Conservation (phyloP, 2,329 filamentous ascomycete species). For the Plectosphaerella plurivora region DNA sequence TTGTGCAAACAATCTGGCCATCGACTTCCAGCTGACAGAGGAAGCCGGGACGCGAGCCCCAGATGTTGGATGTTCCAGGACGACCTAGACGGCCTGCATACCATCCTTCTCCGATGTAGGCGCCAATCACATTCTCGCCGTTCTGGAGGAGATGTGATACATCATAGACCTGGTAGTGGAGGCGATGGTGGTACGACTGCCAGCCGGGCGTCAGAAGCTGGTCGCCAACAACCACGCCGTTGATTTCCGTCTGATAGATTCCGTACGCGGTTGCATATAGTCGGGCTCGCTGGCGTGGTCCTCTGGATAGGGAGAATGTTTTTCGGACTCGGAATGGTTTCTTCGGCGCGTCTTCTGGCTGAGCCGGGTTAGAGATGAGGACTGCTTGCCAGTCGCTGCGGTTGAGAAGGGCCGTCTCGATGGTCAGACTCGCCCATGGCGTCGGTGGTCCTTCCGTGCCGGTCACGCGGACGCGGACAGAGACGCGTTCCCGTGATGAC, state of each 20-base stretch:
- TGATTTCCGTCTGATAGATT: conserved; percentile 32
- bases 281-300: conserved; percentile 25
- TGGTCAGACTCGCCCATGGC: conserved; percentile 13
- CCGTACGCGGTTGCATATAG: conserved; percentile 42
- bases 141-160: conserved; percentile 33
- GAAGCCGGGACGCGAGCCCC: conserved; percentile 1
- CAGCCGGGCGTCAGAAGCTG: conserved; percentile 43
- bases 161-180: conserved; percentile 48
- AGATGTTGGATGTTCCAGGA: conserved; percentile 1
- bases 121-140: conserved; percentile 32
- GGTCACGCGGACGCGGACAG: conserved; percentile 1
- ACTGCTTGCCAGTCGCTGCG: background rate
- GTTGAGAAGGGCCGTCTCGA: conserved; percentile 13
- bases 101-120: conserved; percentile 49
- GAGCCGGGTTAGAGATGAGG: background rate
- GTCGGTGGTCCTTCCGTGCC: conserved; percentile 2
- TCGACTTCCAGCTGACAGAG: conserved; percentile 3
- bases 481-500: conserved; percentile 2
- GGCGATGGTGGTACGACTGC: conserved; percentile 43
- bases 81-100: conserved; percentile 34
- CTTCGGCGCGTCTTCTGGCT: conserved; percentile 11
- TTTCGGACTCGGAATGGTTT: conserved; percentile 28
- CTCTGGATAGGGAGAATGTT: conserved; percentile 18
- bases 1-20: conserved; percentile 8
- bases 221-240: conserved; percentile 23